Conservation (phyloP, 352 stramenopile species). For the Lagenidium sp. region DNA sequence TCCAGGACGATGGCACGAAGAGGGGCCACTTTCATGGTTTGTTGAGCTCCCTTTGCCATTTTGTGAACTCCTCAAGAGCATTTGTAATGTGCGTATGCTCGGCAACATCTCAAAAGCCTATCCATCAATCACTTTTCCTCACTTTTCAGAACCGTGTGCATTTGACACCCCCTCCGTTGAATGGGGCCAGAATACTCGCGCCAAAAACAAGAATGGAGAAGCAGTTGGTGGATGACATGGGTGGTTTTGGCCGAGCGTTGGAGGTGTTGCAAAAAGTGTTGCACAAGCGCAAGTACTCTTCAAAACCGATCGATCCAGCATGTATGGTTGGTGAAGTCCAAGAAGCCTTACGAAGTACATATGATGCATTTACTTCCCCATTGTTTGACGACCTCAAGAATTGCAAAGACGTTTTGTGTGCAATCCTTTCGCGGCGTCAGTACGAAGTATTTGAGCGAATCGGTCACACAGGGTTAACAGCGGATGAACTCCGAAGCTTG, state of each 20-base stretch:
- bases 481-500: slow-evolving; percentile 9
- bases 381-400: not conserved
- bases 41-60: slow-evolving; percentile 5
- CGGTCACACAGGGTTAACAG: slow-evolving; percentile 5
- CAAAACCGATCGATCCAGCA: too few species aligned
- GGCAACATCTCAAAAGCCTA: slow-evolving; percentile 1
- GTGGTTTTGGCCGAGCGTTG: too few species aligned
- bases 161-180: slow-evolving; percentile 1
- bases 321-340: slow-evolving; percentile 3
- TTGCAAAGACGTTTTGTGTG: slow-evolving; percentile 6
- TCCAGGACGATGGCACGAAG: too few species aligned
- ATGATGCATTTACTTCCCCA: not conserved
- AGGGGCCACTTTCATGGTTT: slow-evolving; percentile 2
- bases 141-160: slow-evolving; percentile 2
- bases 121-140: not conserved
- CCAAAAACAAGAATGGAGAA: slow-evolving; percentile 6
- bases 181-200: slow-evolving; percentile 1
- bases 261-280: too few species aligned
- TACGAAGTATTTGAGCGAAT: not conserved
- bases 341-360: not conserved
- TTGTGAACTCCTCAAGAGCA: slow-evolving; percentile 10
- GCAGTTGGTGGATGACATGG: too few species aligned
- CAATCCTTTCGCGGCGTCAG: slow-evolving; percentile 1
- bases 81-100: slow-evolving; percentile 10
- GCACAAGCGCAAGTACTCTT: too few species aligned